Evolutionary conservation across 1,284 basidiomycete species (phyloP), one percentile per base, ranked within the genome.

Genomic region (Somion occarium): DNA sequence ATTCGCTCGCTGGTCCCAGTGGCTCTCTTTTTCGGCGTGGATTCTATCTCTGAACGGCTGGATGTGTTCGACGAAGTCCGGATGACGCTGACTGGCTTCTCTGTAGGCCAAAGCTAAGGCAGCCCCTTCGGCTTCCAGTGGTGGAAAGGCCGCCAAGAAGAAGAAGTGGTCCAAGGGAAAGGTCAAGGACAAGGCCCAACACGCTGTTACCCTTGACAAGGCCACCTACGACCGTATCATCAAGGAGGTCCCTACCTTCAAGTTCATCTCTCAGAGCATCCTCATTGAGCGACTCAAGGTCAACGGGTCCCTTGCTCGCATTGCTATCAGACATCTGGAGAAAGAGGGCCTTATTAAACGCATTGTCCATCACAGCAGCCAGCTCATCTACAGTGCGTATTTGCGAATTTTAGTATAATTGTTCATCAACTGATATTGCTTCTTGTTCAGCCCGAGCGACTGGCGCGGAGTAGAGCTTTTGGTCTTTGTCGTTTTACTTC

Each of bases 141-240:
- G 85, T 59, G 86, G 88, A 64, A 91, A 91, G 72, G 73, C 86
- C 65, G 86, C 88, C 59, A 98, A 98, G 84, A 98, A 98, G 85
- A 98, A 98, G 89, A 98, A 98, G 85, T 98, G 95, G 95, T 98
- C 94, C 63, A 98, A 98, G 84, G 95, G 95, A 73, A 97, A 97
- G 78, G 94, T 98, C 72, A 98, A 98, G 88, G 94, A 98, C 79
- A 98, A 98, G 87, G 93, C 91, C 66, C 86, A 88, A 69, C 93
- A 96, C 81, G 84, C 91, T 67, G 95, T 98, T 72, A 79, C 87
- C 64, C 86, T 97, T 67, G 93, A 97, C 82, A 93, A 96, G 80
- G 60, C 80, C 50, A 86, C 80, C 57, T 97, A 80, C 82, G 95
- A 98, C 81, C 91, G 92, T 69, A 94, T 98, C 80, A 73, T 98